These are phyloP conservation scores for Macrolepiota dolichaula DNA, from an alignment of 768 basidiomycete species.

Conservation along the genomic window DNA sequence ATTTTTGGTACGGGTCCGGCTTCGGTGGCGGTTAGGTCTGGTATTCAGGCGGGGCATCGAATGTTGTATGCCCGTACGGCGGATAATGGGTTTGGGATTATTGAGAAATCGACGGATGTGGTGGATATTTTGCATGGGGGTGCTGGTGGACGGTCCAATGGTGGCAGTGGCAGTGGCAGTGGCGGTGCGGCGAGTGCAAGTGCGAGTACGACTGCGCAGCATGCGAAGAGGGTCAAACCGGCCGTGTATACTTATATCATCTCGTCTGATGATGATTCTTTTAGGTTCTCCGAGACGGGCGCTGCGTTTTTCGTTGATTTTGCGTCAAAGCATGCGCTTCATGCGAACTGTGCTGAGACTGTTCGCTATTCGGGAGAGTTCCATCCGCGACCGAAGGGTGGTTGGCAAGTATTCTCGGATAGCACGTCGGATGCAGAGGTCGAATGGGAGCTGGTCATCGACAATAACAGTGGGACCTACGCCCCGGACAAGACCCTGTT, in stretches of 20 bases:
- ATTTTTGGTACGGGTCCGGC: slow-evolving; percentile 60
- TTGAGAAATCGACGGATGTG: slow-evolving; percentile 47
- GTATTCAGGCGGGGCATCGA: slow-evolving; percentile 69
- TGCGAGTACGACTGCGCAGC: neutral
- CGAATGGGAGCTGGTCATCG: slow-evolving; percentile 79
- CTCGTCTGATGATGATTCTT: slow-evolving; percentile 66
- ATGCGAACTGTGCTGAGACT: slow-evolving; percentile 63
- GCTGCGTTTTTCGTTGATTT: slow-evolving; percentile 87
- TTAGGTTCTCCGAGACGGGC: slow-evolving; percentile 85
- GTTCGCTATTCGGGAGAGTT: slow-evolving; percentile 81
- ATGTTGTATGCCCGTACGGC: slow-evolving; percentile 71
- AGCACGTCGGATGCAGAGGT: slow-evolving; percentile 49
- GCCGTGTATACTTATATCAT: slow-evolving; percentile 87
- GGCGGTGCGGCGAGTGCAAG: too few species aligned
- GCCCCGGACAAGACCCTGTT: slow-evolving; percentile 65
- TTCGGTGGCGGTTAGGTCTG: slow-evolving; percentile 59
- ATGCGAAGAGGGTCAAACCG: slow-evolving; percentile 59
- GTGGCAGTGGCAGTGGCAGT: too few species aligned
- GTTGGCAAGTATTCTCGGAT: slow-evolving; percentile 64
- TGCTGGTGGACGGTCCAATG: neutral
- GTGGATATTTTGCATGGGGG: slow-evolving; percentile 50
- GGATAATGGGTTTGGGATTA: slow-evolving; percentile 58
- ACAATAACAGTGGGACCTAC: slow-evolving; percentile 87
- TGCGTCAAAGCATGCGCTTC: slow-evolving; percentile 83
- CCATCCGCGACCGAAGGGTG: slow-evolving; percentile 68